A percentile compares a stretch with the other conserved stretches of the same genome.
These are phyloP conservation scores for Capsicum baccatum DNA, from an alignment of 257 asterid genomes.

Conservation along the genomic window DNA sequence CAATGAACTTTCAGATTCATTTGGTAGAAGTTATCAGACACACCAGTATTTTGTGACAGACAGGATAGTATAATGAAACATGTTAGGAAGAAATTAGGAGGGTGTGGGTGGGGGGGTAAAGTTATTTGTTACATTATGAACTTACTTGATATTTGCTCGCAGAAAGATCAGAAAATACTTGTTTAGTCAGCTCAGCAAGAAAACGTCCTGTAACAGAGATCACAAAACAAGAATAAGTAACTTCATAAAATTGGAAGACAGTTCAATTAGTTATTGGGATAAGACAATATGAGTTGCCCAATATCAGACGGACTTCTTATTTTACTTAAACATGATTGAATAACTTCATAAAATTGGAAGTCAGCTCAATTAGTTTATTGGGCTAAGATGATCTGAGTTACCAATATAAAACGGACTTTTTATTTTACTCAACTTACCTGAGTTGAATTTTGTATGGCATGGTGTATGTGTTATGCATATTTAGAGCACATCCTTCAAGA, in stretches of 20 bases:
- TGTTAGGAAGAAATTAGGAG: not conserved
- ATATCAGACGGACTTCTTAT: not conserved
- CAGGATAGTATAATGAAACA: not conserved
- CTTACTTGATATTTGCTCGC: constrained; percentile 96
- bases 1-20: not conserved
- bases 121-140: constrained; percentile 27
- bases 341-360: not conserved
- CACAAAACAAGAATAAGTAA: constrained; percentile 27
- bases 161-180: constrained; percentile 80
- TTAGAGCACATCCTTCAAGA: constrained; percentile 2
- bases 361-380: not conserved
- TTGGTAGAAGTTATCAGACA: not conserved
- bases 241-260: not conserved
- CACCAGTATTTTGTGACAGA: not conserved
- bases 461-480: constrained; percentile 17
- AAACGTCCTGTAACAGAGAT: constrained; percentile 77
- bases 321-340: not conserved
- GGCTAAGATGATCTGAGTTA: not conserved
- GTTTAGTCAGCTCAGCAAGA: constrained; percentile 92
- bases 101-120: not conserved
- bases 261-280: not conserved
- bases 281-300: not conserved
- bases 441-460: constrained; percentile 11
- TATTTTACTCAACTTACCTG: not conserved
- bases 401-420: not conserved